Base-by-base conservation (phyloP, 176 grass and related monocot genomes). In the Cymbopogon citratus region DNA sequence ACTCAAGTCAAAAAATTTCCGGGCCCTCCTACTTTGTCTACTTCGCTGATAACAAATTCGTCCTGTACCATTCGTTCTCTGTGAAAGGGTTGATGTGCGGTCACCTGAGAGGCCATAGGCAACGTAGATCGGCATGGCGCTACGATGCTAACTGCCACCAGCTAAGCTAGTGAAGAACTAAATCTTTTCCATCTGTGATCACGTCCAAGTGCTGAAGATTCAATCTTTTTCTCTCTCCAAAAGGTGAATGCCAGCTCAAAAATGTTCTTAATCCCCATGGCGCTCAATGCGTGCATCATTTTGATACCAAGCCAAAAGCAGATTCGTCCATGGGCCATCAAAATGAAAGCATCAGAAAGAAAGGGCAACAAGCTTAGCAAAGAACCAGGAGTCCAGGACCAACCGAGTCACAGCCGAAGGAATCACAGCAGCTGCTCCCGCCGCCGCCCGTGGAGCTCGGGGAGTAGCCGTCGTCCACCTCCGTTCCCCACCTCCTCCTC, bases 331-430 rank as follows among this genome's bases (percentile, higher is more conserved):
- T 54, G 66, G 35, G 19, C 38, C 39, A 51, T 43, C 24, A 3
- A 21, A 59, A 31, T 6, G 19, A 87, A 79, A 66, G 9, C 27
- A 18, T 67, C 54, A 73, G 10, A 34, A 31, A 27, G 25, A 63
- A 66, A 24, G 21, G 43, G 4, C 19, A 21, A 28, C n/a, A 77
- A 38, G 4, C 38, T 43, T 19, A 13, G 21, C 27, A 46, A 65
- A 19, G 35, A 3, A 3, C 31, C 31, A 33, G 31, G 23, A 26
- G 21, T 23, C 52, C 52, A 76, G 56, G 57, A 85, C 88, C 28
- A 61, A 90, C 88, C 88, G 88, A 83, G 74, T 83, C 88, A 48
- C 83, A 66, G 67, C 67, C 39, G 60, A 86, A 78, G 57, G 88
- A 89, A 68, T 31, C 88, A 67, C 44, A 71, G 57, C 83, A 73